Conservation (phyloP, 1,139 yeast genomes). For the Candida dubliniensis region DNA sequence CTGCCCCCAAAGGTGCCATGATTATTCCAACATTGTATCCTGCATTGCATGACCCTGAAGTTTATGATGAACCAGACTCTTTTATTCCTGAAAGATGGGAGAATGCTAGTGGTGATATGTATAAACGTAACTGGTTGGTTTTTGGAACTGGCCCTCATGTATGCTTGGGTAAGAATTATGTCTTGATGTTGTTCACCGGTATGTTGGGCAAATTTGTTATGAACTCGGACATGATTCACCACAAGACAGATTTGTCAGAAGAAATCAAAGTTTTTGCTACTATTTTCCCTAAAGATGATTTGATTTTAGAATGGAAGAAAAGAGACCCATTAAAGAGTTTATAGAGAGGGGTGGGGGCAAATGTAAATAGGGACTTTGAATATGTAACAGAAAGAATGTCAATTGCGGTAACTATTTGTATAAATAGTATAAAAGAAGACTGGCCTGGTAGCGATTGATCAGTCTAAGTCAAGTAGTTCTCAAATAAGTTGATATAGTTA, state of each 20-base stretch:
- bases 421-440: too few relatives aligned
- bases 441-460: too few relatives aligned
- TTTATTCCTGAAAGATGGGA: slow-evolving; percentile 96
- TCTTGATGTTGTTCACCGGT: slow-evolving; percentile 83
- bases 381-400: too few relatives aligned
- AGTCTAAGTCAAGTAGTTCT: too few relatives aligned
- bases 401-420: too few relatives aligned
- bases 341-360: too few relatives aligned
- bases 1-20: slow-evolving; percentile 97
- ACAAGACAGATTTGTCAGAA: slow-evolving; percentile 80
- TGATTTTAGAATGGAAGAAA: slow-evolving; percentile 69
- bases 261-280: slow-evolving; percentile 96
- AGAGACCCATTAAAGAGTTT: slow-evolving; percentile 48
- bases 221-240: slow-evolving; percentile 77
- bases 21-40: slow-evolving; percentile 94
- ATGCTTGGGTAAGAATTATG: slow-evolving; percentile 93
- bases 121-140: slow-evolving; percentile 89
- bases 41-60: slow-evolving; percentile 95
- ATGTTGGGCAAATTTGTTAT: slow-evolving; percentile 87
- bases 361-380: too few relatives aligned
- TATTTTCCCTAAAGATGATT: slow-evolving; percentile 95
- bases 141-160: slow-evolving; percentile 97
- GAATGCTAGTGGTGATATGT: slow-evolving; percentile 46
- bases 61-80: slow-evolving; percentile 88
- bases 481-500: too few relatives aligned